Evolutionary conservation across 495 filamentous ascomycete genomes (phyloP).

Genomic region (Tuber microsphaerosporum): DNA sequence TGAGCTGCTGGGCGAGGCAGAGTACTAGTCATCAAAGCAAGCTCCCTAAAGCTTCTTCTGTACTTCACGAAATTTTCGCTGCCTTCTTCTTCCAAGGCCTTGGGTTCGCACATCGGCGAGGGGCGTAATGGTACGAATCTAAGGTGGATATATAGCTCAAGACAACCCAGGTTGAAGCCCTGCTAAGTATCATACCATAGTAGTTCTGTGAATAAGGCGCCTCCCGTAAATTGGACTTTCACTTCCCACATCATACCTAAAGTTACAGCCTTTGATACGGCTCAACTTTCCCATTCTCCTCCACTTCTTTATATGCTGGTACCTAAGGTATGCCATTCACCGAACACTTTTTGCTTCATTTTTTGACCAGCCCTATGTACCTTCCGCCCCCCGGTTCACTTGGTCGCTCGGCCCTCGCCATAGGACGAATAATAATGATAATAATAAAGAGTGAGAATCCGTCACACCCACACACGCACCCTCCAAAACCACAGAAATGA

Average conservation of each 20-base stretch:
- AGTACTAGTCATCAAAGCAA: not conserved
- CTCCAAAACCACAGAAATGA: not conserved
- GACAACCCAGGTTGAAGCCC: not conserved
- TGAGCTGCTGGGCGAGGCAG: not conserved
- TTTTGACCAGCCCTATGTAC: not conserved
- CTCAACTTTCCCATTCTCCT: too few species aligned
- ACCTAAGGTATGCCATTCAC: too few species aligned
- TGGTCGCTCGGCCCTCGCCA: too few species aligned
- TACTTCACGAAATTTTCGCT: not conserved
- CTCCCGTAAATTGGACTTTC: too few species aligned
- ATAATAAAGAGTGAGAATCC: not conserved
- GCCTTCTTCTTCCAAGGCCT: not conserved
- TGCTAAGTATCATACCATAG: too few species aligned
- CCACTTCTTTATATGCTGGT: too few species aligned
- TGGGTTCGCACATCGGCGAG: not conserved
- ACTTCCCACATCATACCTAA: too few species aligned
- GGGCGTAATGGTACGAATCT: not conserved
- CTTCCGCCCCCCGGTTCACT: too few species aligned
- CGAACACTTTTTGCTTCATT: not conserved
- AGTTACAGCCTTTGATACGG: too few species aligned
- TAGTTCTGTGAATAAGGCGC: too few species aligned
- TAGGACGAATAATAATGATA: not conserved
- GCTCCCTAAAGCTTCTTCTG: too few species aligned
- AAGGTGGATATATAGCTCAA: not conserved
- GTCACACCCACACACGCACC: not conserved